Evolutionary conservation across 2,329 filamentous ascomycete genomes (phyloP), one percentile per base, ranked within the genome.

Genomic region (Trichoderma gracile): DNA sequence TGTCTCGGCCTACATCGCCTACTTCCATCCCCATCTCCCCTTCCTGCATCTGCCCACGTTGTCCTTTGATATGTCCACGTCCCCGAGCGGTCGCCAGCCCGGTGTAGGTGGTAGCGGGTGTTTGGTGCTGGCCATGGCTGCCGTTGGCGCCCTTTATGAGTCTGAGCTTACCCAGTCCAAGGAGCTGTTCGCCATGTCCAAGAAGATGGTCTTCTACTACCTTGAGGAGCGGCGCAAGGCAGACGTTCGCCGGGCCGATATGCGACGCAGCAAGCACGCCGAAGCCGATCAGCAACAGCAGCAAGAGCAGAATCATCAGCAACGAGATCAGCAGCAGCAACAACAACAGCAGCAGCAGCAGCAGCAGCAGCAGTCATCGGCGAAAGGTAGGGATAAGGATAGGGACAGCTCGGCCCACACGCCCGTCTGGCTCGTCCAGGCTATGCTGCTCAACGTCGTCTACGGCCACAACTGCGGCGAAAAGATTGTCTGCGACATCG

Each of bases 401-500:
- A 78, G 81, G 62, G 89, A 92, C 65, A 83, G 83, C 56, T 82
- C 86, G 17, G 84, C 87, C 45, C 87, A 92, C 69, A 94, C 93
- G 2, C 94, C 94, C 0, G 83, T 97, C 46, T 98, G 94, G 93
- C 83, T 99, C 27, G 93, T 98, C 17, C 95, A 98, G 77, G 92
- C 94, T 0, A 98, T 98, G 94, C 81, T 98, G 9, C 83, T 99
- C 57, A 98, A 97, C 73, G 91, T 98, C 43, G 91, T 97, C 17
- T 98, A 97, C 74, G 94, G 94, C 15, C 92, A 97, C 76, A 96
- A 96, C 69, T 96, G 93, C 74, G 92, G 91, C 43, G 94, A 98
- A 75, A 94, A 96, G 78, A 89, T 88, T 61, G 90, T 92, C 23
- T 92, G 91, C 66, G 93, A 97, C 74, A 96, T 96, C 72, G 94